Conservation (phyloP, 805 yeast species). For the Nakazawaea pomicola region DNA sequence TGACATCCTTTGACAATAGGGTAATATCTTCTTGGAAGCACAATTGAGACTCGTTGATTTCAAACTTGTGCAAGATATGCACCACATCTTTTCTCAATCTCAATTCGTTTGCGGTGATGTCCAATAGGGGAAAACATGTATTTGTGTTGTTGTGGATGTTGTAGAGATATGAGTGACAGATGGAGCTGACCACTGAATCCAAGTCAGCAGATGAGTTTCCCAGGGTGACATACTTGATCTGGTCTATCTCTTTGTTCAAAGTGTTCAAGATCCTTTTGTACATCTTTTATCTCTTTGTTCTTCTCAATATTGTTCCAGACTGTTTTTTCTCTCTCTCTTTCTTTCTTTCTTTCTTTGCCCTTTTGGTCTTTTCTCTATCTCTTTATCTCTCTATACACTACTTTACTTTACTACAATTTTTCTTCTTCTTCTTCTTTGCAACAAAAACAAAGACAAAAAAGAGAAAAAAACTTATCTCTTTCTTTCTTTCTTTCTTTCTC, state of each 20-base stretch:
- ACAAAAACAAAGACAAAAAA: too few species aligned
- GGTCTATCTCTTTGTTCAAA: not conserved
- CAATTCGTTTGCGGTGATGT: constrained; percentile 65
- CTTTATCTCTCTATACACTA: too few species aligned
- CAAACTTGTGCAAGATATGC: constrained; percentile 41
- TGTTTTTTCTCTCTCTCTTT: too few species aligned
- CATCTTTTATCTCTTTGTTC: not conserved
- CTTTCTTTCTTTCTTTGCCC: too few species aligned
- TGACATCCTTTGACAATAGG: constrained; percentile 20
- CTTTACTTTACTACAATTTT: too few species aligned
- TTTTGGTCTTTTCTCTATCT: too few species aligned
- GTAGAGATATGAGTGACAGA: constrained; percentile 62
- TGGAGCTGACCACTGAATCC: constrained; percentile 80
- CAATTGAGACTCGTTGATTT: constrained; percentile 44
- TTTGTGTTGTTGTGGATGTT: constrained; percentile 26
- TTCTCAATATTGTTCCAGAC: too few species aligned
- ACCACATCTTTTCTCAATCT: constrained; percentile 66
- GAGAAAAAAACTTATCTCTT: not conserved
- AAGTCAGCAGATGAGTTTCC: constrained; percentile 38
- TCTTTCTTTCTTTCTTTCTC: not conserved
- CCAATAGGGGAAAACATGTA: constrained; percentile 62
- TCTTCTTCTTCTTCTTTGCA: too few species aligned
- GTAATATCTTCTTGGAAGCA: constrained; percentile 65
- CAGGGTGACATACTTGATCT: not conserved
- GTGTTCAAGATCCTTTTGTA: not conserved